These are phyloP conservation scores for Tetrahymena elliotti DNA, from an alignment of 73 alveolate species.

Conservation along the genomic window DNA sequence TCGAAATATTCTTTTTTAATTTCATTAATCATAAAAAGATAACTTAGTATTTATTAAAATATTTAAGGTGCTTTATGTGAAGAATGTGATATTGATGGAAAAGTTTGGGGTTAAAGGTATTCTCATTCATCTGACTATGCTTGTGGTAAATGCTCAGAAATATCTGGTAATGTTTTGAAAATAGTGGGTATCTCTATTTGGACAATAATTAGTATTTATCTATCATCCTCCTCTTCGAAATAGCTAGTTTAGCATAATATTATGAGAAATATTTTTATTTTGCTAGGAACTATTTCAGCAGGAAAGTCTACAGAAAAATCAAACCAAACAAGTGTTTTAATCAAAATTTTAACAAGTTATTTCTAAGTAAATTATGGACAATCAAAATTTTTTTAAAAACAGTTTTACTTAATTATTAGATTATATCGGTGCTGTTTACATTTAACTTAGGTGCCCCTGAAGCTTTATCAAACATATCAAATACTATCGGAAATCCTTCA, in stretches of 20 bases:
- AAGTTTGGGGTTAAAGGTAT: slow-evolving; percentile 10
- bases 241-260: neutral
- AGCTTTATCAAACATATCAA: neutral
- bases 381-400: no score
- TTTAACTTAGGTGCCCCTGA: neutral
- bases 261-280: neutral
- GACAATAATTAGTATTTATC: neutral
- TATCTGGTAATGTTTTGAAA: slow-evolving; percentile 5
- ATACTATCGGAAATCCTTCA: slow-evolving; percentile 12
- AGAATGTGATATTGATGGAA: slow-evolving; percentile 30
- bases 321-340: neutral
- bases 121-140: neutral
- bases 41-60: neutral
- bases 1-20: no score
- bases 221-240: neutral
- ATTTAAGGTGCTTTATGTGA: slow-evolving; percentile 38
- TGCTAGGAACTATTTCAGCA: neutral
- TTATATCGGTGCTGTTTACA: neutral
- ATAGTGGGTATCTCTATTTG: neutral
- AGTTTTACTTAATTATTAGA: neutral
- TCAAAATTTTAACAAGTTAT: neutral
- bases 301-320: neutral
- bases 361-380: neutral
- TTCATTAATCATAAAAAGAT: no score
- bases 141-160: slow-evolving; percentile 27